phyloP scores from a whole-genome alignment of 1,139 yeast genomes.

The Taphrina populina region DNA sequence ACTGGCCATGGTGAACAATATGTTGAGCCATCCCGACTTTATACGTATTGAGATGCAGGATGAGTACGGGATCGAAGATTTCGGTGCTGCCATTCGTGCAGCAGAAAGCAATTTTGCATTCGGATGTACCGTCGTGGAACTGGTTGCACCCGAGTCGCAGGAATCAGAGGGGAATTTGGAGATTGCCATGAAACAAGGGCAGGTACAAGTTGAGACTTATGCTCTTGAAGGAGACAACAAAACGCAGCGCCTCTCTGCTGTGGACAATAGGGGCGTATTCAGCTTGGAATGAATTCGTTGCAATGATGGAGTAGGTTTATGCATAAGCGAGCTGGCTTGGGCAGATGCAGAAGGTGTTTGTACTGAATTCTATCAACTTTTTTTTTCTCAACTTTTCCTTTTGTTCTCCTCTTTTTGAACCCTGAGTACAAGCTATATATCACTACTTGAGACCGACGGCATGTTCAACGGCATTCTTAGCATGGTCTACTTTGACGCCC shows the following conservation, averaged over 20 bases:
- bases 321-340: too few species aligned
- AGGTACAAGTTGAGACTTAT: slow-evolving; percentile 3
- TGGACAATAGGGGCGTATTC: too few species aligned
- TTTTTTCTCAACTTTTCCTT: too few species aligned
- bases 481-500: slow-evolving; percentile 28
- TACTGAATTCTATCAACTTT: neutral
- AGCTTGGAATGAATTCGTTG: too few species aligned
- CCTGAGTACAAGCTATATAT: neutral
- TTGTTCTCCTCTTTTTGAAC: too few species aligned
- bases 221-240: too few species aligned
- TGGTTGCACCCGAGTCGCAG: slow-evolving; percentile 6
- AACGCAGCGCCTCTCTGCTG: too few species aligned
- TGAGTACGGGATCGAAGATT: slow-evolving; percentile 10
- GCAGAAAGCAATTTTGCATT: neutral
- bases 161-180: slow-evolving; percentile 1
- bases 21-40: slow-evolving; percentile 18
- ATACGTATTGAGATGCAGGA: slow-evolving; percentile 21
- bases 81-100: slow-evolving; percentile 4
- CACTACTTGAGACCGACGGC: slow-evolving; percentile 25
- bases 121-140: slow-evolving; percentile 21
- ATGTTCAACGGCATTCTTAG: slow-evolving; percentile 22
- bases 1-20: slow-evolving; percentile 8
- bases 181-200: slow-evolving; percentile 7
- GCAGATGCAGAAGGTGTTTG: too few species aligned
- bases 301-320: too few species aligned